phyloP scores from a whole-genome alignment of 2,329 filamentous ascomycete species.

The Colletotrichum eremochloae region DNA sequence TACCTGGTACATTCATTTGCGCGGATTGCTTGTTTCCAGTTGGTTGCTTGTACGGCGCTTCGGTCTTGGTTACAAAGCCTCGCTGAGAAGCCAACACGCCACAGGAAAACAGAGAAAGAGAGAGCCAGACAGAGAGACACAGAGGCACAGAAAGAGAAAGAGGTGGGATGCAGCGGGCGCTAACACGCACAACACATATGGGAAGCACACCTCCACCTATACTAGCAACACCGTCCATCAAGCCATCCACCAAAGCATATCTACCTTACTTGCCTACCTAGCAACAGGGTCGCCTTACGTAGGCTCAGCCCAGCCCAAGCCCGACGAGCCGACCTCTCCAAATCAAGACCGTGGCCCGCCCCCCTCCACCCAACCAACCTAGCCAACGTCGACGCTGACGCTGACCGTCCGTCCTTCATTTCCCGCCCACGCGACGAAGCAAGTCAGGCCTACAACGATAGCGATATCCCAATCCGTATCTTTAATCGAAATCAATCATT shows the following conservation, averaged over 20 bases:
- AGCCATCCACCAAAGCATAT: background rate
- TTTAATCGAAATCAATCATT: conserved; percentile 22
- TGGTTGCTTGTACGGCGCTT: background rate
- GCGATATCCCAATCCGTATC: conserved; percentile 33
- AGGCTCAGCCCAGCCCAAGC: conserved; percentile 15
- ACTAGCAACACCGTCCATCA: background rate
- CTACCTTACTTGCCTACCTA: background rate
- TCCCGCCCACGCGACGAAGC: conserved; percentile 32
- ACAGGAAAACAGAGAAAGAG: background rate
- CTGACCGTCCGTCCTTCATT: conserved; percentile 34
- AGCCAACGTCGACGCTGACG: conserved; percentile 37
- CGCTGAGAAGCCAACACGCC: background rate
- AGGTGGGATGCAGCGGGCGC: background rate
- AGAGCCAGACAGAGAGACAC: background rate
- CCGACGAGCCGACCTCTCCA: conserved; percentile 29
- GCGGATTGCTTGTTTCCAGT: background rate
- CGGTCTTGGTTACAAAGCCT: background rate
- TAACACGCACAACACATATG: background rate
- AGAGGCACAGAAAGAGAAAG: background rate
- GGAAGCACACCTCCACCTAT: background rate
- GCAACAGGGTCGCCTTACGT: conserved; percentile 3
- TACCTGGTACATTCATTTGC: conserved; percentile 9
- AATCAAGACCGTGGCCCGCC: conserved; percentile 39
- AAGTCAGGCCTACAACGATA: conserved; percentile 33
- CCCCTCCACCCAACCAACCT: conserved; percentile 34